phyloP scores from a whole-genome alignment of 768 basidiomycete genomes.

The Leccinum ochraceum region DNA sequence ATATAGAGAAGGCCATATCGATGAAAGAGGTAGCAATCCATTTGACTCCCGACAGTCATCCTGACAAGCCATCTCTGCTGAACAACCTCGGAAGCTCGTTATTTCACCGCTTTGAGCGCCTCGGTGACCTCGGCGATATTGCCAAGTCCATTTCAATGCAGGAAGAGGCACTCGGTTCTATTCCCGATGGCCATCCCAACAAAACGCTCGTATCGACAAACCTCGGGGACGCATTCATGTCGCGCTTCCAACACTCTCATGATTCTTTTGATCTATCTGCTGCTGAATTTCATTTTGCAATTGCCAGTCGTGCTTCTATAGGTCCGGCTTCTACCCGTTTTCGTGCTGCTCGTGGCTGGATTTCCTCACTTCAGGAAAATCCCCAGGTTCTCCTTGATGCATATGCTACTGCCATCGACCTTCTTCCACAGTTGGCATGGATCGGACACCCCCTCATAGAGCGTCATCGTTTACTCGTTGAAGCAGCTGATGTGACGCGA shows the following conservation, averaged over 20 bases:
- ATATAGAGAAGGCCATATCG: neutral
- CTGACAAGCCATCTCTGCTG: neutral
- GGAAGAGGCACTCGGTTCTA: neutral
- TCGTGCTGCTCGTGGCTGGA: neutral
- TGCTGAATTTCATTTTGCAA: neutral
- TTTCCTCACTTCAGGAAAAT: neutral
- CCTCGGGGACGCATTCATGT: neutral
- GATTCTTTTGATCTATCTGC: neutral
- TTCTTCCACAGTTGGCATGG: neutral
- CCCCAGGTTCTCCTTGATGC: neutral
- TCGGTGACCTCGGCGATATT: neutral
- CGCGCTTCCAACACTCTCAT: neutral
- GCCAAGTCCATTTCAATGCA: neutral
- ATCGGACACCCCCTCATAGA: neutral
- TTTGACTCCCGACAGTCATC: neutral
- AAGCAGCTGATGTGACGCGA: neutral
- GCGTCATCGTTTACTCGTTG: neutral
- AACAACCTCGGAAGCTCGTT: neutral
- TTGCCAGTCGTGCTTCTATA: neutral
- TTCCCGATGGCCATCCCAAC: neutral
- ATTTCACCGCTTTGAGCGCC: neutral
- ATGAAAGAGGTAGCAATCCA: neutral
- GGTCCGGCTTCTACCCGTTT: neutral
- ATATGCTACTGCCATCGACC: neutral
- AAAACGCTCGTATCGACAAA: neutral